Evolutionary conservation across 345 rosid genomes (phyloP).

Genomic region (Pelargonium nanum): DNA sequence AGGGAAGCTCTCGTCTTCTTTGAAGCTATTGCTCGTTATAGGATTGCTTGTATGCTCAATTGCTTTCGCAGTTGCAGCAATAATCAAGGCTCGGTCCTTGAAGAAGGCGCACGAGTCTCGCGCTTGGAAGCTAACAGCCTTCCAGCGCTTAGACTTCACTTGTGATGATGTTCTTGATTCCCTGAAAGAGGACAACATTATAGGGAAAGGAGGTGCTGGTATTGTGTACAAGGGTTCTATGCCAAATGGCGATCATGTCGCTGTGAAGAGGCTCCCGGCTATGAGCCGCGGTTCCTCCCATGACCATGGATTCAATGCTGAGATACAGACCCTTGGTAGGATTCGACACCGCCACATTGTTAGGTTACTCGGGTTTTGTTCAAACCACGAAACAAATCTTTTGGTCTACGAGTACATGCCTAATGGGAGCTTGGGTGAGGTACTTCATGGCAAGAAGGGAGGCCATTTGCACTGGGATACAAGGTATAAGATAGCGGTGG

Average conservation of each 20-base stretch:
- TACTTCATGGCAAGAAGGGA: constrained; percentile 84
- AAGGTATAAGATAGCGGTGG: constrained; percentile 72
- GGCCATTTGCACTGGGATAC: constrained; percentile 87
- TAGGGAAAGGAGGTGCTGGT: constrained; percentile 94
- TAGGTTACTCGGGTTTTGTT: constrained; percentile 72
- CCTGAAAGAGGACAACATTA: constrained; percentile 82
- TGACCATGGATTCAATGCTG: constrained; percentile 92
- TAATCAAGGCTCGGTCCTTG: constrained; percentile 68
- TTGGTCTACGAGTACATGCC: constrained; percentile 87
- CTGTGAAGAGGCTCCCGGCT: constrained; percentile 68
- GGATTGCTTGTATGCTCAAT: constrained; percentile 79
- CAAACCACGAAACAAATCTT: constrained; percentile 85
- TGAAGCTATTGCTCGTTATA: constrained; percentile 72
- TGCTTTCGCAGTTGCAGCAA: constrained; percentile 71
- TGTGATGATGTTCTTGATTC: constrained; percentile 73
- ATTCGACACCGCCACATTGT: constrained; percentile 83
- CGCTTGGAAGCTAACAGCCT: constrained; percentile 90
- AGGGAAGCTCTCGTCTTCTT: constrained; percentile 60
- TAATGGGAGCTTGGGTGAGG: constrained; percentile 84
- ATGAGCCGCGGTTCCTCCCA: constrained; percentile 89
- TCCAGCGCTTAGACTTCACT: constrained; percentile 81
- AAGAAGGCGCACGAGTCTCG: constrained; percentile 76
- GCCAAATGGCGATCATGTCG: constrained; percentile 73
- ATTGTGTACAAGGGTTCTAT: constrained; percentile 71
- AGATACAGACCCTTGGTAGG: constrained; percentile 85